Conservation (phyloP, 192 early-diverging fungal genomes). For the Entomortierella lignicola region DNA sequence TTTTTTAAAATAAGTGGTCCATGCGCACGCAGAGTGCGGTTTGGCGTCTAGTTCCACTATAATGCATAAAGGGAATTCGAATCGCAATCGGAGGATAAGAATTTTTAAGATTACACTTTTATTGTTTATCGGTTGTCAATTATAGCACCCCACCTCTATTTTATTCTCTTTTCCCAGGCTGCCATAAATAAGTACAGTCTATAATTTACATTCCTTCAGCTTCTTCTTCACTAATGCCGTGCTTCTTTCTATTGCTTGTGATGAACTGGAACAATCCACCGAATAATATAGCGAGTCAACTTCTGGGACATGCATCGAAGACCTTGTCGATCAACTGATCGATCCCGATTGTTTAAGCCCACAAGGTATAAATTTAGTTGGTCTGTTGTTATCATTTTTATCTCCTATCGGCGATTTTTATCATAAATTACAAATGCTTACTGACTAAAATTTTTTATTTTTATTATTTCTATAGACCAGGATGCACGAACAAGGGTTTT, state of each 20-base stretch:
- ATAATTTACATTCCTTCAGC: neutral
- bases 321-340: conserved; percentile 41
- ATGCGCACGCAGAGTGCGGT: neutral
- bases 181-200: too few relatives aligned
- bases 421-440: neutral
- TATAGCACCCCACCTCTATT: too few relatives aligned
- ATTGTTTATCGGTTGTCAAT: too few relatives aligned
- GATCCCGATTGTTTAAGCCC: conserved; percentile 24
- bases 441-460: neutral
- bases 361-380: conserved; percentile 12
- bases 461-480: conserved; percentile 23
- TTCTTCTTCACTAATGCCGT: neutral
- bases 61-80: neutral
- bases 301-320: conserved; percentile 30
- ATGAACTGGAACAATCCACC: neutral
- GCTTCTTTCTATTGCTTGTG: neutral
- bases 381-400: neutral
- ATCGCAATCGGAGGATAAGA: neutral
- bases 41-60: neutral
- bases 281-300: conserved; percentile 23
- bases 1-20: conserved; percentile 6
- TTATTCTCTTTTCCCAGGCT: too few relatives aligned
- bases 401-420: neutral
- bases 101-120: too few relatives aligned
- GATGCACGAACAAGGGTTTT: conserved; percentile 35